These are phyloP conservation scores for Aspergillus wentii DNA, from an alignment of 495 filamentous ascomycete genomes.

Conservation along the genomic window DNA sequence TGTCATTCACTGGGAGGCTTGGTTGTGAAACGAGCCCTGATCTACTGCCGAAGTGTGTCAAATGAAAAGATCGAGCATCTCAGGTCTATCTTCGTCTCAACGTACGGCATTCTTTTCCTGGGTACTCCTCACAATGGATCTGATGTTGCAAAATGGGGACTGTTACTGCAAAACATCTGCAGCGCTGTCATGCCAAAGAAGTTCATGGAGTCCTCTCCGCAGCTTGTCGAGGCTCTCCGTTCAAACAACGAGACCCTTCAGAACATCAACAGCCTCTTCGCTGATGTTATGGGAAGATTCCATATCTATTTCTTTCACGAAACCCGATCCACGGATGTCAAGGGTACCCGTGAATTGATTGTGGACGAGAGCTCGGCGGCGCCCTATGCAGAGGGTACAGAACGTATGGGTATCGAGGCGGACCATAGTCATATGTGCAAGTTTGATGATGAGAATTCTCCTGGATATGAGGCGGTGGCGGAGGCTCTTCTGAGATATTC, in stretches of 20 bases:
- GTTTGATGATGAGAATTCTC: slow-evolving; percentile 66
- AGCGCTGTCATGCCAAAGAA: slow-evolving; percentile 63
- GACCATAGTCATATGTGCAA: slow-evolving; percentile 89
- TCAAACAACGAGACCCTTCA: slow-evolving; percentile 76
- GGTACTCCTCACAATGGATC: slow-evolving; percentile 85
- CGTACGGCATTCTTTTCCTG: slow-evolving; percentile 79
- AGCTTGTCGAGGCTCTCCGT: slow-evolving; percentile 67
- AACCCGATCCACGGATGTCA: slow-evolving; percentile 60
- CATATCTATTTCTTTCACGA: slow-evolving; percentile 72
- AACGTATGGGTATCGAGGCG: slow-evolving; percentile 73
- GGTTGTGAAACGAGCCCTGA: slow-evolving; percentile 69
- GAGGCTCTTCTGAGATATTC: slow-evolving; percentile 69
- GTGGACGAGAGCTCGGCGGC: slow-evolving; percentile 74
- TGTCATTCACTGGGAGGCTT: slow-evolving; percentile 81
- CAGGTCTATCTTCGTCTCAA: slow-evolving; percentile 76
- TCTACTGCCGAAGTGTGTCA: slow-evolving; percentile 58
- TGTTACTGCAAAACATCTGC: slow-evolving; percentile 68
- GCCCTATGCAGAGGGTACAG: slow-evolving; percentile 68
- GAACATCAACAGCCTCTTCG: slow-evolving; percentile 73
- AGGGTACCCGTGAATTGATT: slow-evolving; percentile 54
- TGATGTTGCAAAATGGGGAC: slow-evolving; percentile 72
- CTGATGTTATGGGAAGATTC: slow-evolving; percentile 67
- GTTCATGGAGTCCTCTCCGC: slow-evolving; percentile 63
- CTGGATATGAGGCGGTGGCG: slow-evolving; percentile 70
- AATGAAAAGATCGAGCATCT: slow-evolving; percentile 66